Conservation (phyloP, 257 asterid genomes). For the Gentiana macrophylla region DNA sequence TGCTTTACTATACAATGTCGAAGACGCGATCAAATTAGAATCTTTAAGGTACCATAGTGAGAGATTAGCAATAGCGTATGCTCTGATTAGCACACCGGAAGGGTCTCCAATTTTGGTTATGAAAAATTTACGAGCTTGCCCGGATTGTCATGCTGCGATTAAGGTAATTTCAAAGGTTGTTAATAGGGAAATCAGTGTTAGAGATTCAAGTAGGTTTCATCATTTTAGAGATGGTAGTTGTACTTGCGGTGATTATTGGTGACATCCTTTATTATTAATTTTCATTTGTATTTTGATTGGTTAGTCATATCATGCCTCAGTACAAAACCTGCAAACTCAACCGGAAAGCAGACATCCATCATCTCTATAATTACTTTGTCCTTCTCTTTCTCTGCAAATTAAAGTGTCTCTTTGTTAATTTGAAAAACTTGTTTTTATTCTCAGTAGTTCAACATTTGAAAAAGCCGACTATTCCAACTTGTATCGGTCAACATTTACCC, state of each 20-base stretch:
- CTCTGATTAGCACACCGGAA: conserved; percentile 56
- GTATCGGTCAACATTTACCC: too few species aligned
- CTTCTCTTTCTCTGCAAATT: too few species aligned
- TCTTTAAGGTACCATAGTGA: conserved; percentile 81
- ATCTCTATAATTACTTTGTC: too few species aligned
- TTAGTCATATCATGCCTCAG: too few species aligned
- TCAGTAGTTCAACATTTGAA: too few species aligned
- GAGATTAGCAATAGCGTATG: conserved; percentile 68
- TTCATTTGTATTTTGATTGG: too few species aligned
- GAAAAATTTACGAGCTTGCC: conserved; percentile 78
- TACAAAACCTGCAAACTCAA: too few species aligned
- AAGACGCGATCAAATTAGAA: conserved; percentile 44
- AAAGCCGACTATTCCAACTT: too few species aligned
- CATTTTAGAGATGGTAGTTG: conserved; percentile 71
- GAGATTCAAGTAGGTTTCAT: conserved; percentile 87
- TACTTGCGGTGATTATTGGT: conserved; percentile 87
- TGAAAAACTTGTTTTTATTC: too few species aligned
- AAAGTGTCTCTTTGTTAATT: too few species aligned
- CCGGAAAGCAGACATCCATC: too few species aligned
- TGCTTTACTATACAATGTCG: conserved; percentile 48
- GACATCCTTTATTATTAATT: conserved; percentile 6
- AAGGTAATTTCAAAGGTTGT: conserved; percentile 59
- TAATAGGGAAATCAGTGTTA: conserved; percentile 57
- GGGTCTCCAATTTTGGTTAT: conserved; percentile 56
- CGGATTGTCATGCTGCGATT: conserved; percentile 82